A percentile compares a stretch with the other conserved stretches of the same genome.
These are phyloP conservation scores for Rhodotorula glutinis DNA, from an alignment of 1,284 basidiomycete genomes.

Conservation along the genomic window DNA sequence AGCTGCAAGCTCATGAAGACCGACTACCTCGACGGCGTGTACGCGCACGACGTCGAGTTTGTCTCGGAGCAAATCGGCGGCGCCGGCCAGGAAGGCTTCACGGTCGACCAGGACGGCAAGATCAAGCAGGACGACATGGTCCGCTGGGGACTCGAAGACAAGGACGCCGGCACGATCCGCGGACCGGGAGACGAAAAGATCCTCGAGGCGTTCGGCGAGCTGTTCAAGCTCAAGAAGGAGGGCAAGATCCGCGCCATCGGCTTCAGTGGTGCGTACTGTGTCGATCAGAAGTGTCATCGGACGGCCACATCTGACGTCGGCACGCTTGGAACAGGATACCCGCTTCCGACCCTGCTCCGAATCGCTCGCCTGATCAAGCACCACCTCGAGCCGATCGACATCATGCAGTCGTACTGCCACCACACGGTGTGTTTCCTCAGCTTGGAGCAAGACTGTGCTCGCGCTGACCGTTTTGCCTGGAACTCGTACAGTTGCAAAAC, in stretches of 20 bases:
- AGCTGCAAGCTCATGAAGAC: constrained; percentile 74
- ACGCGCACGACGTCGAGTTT: constrained; percentile 91
- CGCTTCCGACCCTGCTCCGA: constrained; percentile 82
- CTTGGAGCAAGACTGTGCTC: no score
- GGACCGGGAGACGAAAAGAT: constrained; percentile 78
- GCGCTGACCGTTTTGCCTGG: neutral
- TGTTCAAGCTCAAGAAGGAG: constrained; percentile 71
- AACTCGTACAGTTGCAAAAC: constrained; percentile 61
- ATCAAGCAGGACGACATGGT: constrained; percentile 35
- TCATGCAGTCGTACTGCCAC: constrained; percentile 82
- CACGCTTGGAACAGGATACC: constrained; percentile 61
- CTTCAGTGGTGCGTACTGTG: constrained; percentile 60
- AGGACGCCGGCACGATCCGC: constrained; percentile 59
- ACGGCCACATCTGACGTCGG: neutral
- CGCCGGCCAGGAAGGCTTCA: constrained; percentile 37
- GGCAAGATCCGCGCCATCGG: constrained; percentile 78
- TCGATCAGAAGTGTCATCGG: neutral
- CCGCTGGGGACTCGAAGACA: constrained; percentile 48
- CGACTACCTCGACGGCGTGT: constrained; percentile 75
- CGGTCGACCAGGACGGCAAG: constrained; percentile 38
- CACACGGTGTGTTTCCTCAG: constrained; percentile 53
- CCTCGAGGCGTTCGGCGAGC: constrained; percentile 66
- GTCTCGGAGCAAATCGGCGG: constrained; percentile 51
- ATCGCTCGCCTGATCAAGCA: constrained; percentile 67
- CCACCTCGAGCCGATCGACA: constrained; percentile 68